Base-by-base conservation (phyloP, 805 yeast genomes). In the Torulaspora gathmanii region DNA sequence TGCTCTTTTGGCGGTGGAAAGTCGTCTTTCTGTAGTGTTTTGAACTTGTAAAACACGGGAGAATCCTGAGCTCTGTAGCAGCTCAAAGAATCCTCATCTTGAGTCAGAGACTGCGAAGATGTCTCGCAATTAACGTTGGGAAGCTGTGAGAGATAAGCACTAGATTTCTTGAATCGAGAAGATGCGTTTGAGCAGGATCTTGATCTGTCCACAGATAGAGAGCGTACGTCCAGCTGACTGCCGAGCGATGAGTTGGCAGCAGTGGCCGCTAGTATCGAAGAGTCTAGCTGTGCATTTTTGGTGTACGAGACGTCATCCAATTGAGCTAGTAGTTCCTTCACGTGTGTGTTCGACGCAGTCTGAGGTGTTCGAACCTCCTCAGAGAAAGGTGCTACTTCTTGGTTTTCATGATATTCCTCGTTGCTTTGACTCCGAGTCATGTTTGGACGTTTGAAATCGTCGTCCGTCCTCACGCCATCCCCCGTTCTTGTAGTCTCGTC, bases 81-180 rank as follows among this genome's bases (percentile, higher is more conserved):
- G 12, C 15, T 17, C 11, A 19, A 30, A 5, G 37, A n/a, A 6
- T 40, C 48, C 17, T 33, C 46, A 34, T 49, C 44, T 8, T 29
- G 37, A 16, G 30, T 37, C 22, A 49, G 22, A 3, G 53, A 28
- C 23, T 49, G 52, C 5, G 37, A 33, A 2, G 25, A 19, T 19
- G 31, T 33, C 12, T 36, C 33, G 19, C 30, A 31, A 22, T n/a
- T 11, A 13, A 37, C 27, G 4, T 26, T 38, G 12, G 53, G 60
- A 28, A 49, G 60, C 3, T 63, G 63, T 6, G 68, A 64, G 20
- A 64, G 44, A 42, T 64, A 64, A 6, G 67, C 67, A 43, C 68
- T 64, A n/a, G 68, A 64, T 42, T 61, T 64, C 42, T 63, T 61
- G 30, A 50, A 44, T 9, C 42, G 36, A 1, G 38, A 10, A 2